A percentile compares a stretch with the other conserved stretches of the same genome.
These are phyloP conservation scores for Uronychia binucleata DNA, from an alignment of 73 alveolate genomes.

Conservation along the genomic window DNA sequence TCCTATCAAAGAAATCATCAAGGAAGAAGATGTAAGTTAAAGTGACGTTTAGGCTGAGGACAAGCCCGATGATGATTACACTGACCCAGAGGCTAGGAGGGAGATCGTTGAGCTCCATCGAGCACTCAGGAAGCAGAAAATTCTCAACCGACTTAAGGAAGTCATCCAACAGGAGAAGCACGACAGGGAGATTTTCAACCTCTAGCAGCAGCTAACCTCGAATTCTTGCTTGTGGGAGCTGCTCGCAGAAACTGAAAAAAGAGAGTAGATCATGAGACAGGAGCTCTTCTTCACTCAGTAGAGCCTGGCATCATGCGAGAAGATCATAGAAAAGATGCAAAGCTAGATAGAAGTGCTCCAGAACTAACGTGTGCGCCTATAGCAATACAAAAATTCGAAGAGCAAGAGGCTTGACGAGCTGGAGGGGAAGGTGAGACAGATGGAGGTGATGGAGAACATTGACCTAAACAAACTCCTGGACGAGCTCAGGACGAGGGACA, in stretches of 20 bases:
- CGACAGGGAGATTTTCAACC: conserved; percentile 66
- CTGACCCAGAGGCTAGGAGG: conserved; percentile 29
- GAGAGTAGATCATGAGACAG: conserved; percentile 86
- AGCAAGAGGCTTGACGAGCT: conserved; percentile 60
- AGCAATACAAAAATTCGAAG: conserved; percentile 56
- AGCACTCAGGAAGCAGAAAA: conserved; percentile 24
- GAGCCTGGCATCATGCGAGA: conserved; percentile 90
- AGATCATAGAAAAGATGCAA: conserved; percentile 83
- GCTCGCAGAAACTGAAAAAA: conserved; percentile 89
- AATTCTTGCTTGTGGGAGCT: conserved; percentile 91
- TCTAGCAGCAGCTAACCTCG: conserved; percentile 77
- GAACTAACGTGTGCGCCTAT: conserved; percentile 54
- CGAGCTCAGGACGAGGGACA: conserved; percentile 56
- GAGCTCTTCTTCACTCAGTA: conserved; percentile 90
- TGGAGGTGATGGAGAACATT: conserved; percentile 64
- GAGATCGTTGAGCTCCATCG: conserved; percentile 46
- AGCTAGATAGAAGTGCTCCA: conserved; percentile 77
- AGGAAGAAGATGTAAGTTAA: neutral
- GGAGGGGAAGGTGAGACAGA: conserved; percentile 59
- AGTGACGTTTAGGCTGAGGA: neutral
- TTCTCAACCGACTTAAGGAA: conserved; percentile 34
- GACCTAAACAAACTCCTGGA: conserved; percentile 65
- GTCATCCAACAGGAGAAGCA: conserved; percentile 66
- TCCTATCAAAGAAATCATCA: neutral
- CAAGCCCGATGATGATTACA: conserved; percentile 2